phyloP scores from a whole-genome alignment of 2,329 filamentous ascomycete genomes.

The Leptographium flavum region DNA sequence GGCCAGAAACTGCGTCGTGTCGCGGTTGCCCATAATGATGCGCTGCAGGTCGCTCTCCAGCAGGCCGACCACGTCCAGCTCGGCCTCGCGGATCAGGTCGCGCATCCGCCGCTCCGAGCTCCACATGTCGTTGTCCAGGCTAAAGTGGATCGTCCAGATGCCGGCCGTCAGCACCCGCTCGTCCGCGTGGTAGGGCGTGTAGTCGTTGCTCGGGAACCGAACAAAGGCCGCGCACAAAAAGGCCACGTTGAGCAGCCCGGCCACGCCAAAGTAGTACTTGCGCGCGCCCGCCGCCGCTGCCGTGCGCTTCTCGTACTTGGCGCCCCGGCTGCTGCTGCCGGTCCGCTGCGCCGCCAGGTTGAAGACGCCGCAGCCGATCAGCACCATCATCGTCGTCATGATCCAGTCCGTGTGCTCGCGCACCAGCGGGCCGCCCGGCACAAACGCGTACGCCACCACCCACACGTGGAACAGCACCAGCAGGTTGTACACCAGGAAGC shows the following conservation, averaged over 20 bases:
- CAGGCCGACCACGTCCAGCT: constrained; percentile 92
- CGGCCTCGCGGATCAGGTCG: constrained; percentile 80
- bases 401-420: constrained; percentile 94
- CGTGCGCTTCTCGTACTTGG: constrained; percentile 25
- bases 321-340: constrained; percentile 32
- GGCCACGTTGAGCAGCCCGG: constrained; percentile 65
- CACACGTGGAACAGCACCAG: constrained; percentile 95
- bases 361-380: constrained; percentile 75
- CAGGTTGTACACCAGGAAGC: constrained; percentile 85
- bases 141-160: constrained; percentile 98
- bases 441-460: constrained; percentile 97
- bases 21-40: constrained; percentile 98
- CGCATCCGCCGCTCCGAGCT: constrained; percentile 89
- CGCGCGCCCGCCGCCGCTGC: constrained; percentile 24
- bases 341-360: constrained; percentile 37
- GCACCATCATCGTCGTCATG: constrained; percentile 73
- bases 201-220: constrained; percentile 86
- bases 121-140: constrained; percentile 98
- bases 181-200: constrained; percentile 76
- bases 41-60: constrained; percentile 87
- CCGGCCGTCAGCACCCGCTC: constrained; percentile 83
- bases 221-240: constrained; percentile 72
- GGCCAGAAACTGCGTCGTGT: constrained; percentile 86
- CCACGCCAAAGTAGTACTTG: constrained; percentile 39
- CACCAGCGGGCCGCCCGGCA: constrained; percentile 82